Conservation (phyloP, 148 eudicot genomes). For the Suaeda aralocaspica region DNA sequence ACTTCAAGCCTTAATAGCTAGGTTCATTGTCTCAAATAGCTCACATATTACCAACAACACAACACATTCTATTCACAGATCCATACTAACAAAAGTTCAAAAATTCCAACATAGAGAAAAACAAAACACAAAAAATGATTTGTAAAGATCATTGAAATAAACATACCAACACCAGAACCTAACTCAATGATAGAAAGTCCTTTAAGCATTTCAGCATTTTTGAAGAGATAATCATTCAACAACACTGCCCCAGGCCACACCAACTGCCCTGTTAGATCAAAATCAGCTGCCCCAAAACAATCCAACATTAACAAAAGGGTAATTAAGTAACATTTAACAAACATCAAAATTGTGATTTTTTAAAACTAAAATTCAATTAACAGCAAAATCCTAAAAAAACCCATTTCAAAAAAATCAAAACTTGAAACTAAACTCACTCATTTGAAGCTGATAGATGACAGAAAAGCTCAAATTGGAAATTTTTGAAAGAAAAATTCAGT, state of each 20-base stretch:
- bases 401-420: background rate
- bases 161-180: constrained; percentile 94
- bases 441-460: constrained; percentile 93
- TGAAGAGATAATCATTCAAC: constrained; percentile 68
- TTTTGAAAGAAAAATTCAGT: no score
- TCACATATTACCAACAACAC: background rate
- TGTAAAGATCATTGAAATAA: background rate
- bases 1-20: no score
- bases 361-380: background rate
- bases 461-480: constrained; percentile 62
- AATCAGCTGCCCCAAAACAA: constrained; percentile 65
- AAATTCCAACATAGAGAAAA: background rate
- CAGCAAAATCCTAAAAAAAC: constrained; percentile 3
- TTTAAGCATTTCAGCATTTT: constrained; percentile 60
- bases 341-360: constrained; percentile 3
- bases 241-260: constrained; percentile 96
- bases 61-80: background rate
- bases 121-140: background rate
- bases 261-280: constrained; percentile 94
- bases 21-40: background rate
- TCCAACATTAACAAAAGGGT: background rate
- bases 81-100: no score
- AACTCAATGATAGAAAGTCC: constrained; percentile 78
- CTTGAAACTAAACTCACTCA: constrained; percentile 22
- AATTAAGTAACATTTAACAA: background rate